phyloP scores from a whole-genome alignment of 2,329 filamentous ascomycete species.

The Chrysosporium queenslandicum region DNA sequence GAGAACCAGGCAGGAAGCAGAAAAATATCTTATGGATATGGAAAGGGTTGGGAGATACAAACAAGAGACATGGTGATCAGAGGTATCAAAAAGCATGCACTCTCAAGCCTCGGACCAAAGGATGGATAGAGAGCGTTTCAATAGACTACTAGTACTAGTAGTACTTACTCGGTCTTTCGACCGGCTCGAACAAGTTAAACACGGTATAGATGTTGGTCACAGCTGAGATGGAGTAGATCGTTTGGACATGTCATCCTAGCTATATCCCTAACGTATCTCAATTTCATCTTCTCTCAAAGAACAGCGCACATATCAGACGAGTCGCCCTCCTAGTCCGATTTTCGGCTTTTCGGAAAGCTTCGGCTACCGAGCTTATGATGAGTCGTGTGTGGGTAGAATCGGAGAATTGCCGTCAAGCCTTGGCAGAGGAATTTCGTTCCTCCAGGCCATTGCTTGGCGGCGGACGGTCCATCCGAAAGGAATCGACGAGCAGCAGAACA shows the following conservation, averaged over 20 bases:
- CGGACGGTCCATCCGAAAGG: conserved; percentile 1
- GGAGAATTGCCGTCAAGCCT: conserved; percentile 3
- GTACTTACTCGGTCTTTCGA: too few species aligned
- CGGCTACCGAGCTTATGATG: conserved; percentile 7
- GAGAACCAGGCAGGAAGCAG: conserved; percentile 41
- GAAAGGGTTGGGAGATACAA: conserved; percentile 55
- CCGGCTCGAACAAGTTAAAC: too few species aligned
- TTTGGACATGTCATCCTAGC: too few species aligned
- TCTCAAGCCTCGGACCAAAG: neutral
- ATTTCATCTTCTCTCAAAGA: too few species aligned
- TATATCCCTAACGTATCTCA: too few species aligned
- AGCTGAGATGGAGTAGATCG: too few species aligned
- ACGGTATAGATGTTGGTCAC: too few species aligned
- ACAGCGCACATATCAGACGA: neutral
- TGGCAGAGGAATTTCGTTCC: conserved; percentile 6
- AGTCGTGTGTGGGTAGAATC: conserved; percentile 11
- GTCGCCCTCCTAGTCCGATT: neutral
- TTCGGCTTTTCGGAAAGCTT: conserved; percentile 13
- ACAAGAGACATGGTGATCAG: conserved; percentile 57
- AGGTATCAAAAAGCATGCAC: neutral
- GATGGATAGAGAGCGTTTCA: neutral
- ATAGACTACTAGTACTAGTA: too few species aligned
- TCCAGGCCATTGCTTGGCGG: conserved; percentile 7
- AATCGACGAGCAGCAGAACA: neutral
- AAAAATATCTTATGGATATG: conserved; percentile 46